Conservation (phyloP, 2,329 filamentous ascomycete species). For the Raffaelea ambrosiae region DNA sequence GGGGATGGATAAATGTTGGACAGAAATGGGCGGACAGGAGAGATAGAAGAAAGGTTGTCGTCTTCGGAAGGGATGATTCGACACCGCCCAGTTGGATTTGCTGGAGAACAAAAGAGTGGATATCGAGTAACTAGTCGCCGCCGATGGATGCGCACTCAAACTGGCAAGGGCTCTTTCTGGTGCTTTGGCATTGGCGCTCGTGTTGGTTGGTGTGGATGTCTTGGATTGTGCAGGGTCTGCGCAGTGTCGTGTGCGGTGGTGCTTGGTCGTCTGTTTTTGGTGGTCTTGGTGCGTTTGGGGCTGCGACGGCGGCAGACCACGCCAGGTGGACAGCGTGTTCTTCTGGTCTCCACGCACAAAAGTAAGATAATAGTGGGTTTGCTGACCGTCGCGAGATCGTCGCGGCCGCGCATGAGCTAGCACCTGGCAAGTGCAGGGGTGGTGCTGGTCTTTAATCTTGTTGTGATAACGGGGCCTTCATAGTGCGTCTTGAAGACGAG, state of each 20-base stretch:
- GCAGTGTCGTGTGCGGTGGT: no score
- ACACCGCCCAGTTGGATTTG: no score
- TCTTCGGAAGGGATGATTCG: no score
- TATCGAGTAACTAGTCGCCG: no score
- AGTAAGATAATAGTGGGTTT: not conserved
- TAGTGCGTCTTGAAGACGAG: not conserved
- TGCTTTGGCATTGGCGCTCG: no score
- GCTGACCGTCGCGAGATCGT: constrained; percentile 11
- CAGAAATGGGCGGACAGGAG: not conserved
- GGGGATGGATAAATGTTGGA: not conserved
- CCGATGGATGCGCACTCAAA: no score
- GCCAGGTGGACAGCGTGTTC: not conserved
- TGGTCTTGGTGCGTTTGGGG: no score
- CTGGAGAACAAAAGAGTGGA: no score
- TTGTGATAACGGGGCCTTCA: constrained; percentile 7
- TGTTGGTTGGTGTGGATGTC: no score
- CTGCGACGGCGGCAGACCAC: not conserved
- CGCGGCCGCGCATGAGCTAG: constrained; percentile 8
- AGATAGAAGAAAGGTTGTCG: not conserved
- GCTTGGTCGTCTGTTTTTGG: not conserved
- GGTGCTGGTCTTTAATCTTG: constrained; percentile 9
- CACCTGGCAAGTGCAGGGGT: not conserved
- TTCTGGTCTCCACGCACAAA: not conserved
- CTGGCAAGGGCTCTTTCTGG: no score
- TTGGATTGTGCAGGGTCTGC: no score